Evolutionary conservation across 371 early-diverging fungal genomes (phyloP).

Genomic region (Syncephalis plumigaleata): DNA sequence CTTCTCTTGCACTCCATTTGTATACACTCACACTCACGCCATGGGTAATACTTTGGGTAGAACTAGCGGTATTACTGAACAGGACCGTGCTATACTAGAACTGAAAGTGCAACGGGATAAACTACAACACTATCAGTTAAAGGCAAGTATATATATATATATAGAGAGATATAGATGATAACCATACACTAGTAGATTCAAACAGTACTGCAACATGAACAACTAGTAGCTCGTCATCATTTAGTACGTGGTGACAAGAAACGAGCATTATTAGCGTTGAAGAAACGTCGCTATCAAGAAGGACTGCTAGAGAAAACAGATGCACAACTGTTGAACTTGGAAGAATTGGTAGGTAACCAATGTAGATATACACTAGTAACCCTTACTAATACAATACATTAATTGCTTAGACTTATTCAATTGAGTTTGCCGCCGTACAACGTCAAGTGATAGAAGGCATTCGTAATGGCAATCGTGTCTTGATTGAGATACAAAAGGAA

Average conservation of each 20-base stretch:
- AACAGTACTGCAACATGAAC: slow-evolving; percentile 25
- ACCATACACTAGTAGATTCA: slow-evolving; percentile 4
- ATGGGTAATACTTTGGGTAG: slow-evolving; percentile 11
- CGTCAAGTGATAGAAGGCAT: slow-evolving; percentile 73
- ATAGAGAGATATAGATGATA: too few relatives aligned
- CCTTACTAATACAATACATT: background rate
- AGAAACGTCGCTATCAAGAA: slow-evolving; percentile 91
- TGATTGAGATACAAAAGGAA: slow-evolving; percentile 78
- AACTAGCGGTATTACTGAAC: slow-evolving; percentile 46
- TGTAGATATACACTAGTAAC: slow-evolving; percentile 1
- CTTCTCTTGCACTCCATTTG: too few relatives aligned
- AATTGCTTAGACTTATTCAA: slow-evolving; percentile 41
- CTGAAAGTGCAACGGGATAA: slow-evolving; percentile 89
- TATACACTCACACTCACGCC: background rate
- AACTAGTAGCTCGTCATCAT: slow-evolving; percentile 37
- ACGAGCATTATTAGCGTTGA: slow-evolving; percentile 73
- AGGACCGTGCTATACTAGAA: slow-evolving; percentile 86
- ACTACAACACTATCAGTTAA: slow-evolving; percentile 74
- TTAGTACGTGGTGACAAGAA: slow-evolving; percentile 53
- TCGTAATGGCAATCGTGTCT: slow-evolving; percentile 63
- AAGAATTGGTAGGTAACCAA: slow-evolving; percentile 51
- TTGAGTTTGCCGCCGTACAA: slow-evolving; percentile 85
- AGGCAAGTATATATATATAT: slow-evolving; percentile 30
- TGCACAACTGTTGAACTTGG: slow-evolving; percentile 70
- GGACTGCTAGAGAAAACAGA: slow-evolving; percentile 65